These are phyloP conservation scores for Starmerella asiatica DNA, from an alignment of 805 yeast genomes.

Conservation along the genomic window DNA sequence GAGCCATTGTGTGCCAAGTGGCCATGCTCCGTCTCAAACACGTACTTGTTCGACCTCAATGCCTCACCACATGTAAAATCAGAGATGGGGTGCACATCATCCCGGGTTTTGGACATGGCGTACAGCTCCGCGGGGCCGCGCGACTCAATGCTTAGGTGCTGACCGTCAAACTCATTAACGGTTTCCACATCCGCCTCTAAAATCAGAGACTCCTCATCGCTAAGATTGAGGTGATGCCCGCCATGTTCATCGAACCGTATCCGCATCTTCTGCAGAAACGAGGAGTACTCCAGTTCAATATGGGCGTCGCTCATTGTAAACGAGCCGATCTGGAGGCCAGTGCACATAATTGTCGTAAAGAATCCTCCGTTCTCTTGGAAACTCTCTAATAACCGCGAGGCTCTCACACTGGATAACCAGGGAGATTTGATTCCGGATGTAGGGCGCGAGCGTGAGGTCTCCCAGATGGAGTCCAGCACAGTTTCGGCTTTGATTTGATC, in stretches of 20 bases:
- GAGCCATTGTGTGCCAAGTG: not conserved
- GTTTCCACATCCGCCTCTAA: not conserved
- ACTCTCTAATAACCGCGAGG: not conserved
- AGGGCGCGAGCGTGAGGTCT: no score
- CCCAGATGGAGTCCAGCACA: no score
- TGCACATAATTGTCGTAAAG: not conserved
- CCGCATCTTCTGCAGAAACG: slow-evolving; percentile 1
- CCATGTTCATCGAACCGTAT: not conserved
- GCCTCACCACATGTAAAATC: not conserved
- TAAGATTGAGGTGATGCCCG: not conserved
- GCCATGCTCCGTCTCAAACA: not conserved
- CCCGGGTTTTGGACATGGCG: not conserved
- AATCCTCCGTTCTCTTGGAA: not conserved
- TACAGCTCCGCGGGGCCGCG: not conserved
- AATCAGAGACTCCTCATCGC: not conserved
- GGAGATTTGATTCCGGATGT: no score
- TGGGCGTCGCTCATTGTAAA: not conserved
- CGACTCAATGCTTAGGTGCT: not conserved
- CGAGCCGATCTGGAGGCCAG: not conserved
- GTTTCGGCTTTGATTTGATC: no score
- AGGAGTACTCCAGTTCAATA: not conserved
- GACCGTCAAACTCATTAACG: not conserved
- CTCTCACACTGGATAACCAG: not conserved
- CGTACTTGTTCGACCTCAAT: not conserved
- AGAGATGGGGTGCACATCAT: not conserved